Base-by-base conservation (phyloP, 1,284 basidiomycete species). In the Pseudozyma hubeiensis region DNA sequence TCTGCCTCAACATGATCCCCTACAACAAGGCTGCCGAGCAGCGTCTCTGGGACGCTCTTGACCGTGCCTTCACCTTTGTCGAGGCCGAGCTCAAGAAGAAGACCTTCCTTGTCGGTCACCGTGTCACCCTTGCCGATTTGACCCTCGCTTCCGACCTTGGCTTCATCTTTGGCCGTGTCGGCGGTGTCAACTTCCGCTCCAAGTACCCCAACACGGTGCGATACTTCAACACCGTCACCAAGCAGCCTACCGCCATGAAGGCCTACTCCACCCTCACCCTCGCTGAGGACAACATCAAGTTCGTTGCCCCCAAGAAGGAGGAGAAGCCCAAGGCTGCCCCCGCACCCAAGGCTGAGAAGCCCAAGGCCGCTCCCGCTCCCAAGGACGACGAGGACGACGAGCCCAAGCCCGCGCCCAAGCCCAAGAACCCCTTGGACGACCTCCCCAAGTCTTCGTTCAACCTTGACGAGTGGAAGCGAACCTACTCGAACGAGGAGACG, bases 401-500 rank as follows among this genome's bases (percentile, higher is more conserved):
- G 30, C 87, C 88, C 29, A 67, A 72, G 59, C 88, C 89, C 59
- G 85, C 77, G 44, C 90, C 91, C 79, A 91, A 96, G 87, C 88
- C 87, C 63, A 95, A 95, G 90, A 97, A 97, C 89, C 95, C 95
- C 34, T 90, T 97, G 55, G 96, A 97, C 73, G 88, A 89, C 68
- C 89, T 97, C 60, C 93, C 95, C 78, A 96, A 96, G 87, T 93
- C 92, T 17, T 87, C 89, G 14, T 92, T 97, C 88, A 94, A 94
- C 88, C 90, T 98, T 63, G 95, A 98, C 86, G 94, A 97, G 87
- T 97, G 93, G 93, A 98, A 98, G 88, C 91, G 94, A 56, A 91
- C 92, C 64, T 98, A 98, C 89, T 97, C 94, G 80, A 98, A 98
- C 91, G 91, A 92, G 86, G 95, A 97, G 61, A 97, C 95, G 40